Conservation (phyloP, 768 basidiomycete species). For the Dictyophora rubrovolvata region DNA sequence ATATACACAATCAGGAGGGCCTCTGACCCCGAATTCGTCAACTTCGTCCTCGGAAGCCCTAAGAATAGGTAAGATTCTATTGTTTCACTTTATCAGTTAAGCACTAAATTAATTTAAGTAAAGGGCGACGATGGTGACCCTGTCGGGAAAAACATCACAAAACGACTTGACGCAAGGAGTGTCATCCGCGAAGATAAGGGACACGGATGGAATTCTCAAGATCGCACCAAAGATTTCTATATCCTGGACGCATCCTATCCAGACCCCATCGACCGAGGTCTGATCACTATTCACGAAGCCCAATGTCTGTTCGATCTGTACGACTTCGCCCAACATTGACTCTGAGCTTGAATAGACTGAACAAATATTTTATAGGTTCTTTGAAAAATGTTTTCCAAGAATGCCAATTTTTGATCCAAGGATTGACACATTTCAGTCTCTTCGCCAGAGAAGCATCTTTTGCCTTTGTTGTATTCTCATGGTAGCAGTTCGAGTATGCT, state of each 20-base stretch:
- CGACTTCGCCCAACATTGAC: background rate
- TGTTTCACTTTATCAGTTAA: too few species aligned
- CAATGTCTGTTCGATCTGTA: background rate
- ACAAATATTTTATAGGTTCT: background rate
- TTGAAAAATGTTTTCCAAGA: background rate
- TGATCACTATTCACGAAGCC: background rate
- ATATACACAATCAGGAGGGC: background rate
- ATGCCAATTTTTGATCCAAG: conserved; percentile 7
- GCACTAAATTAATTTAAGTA: too few species aligned
- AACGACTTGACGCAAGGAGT: background rate
- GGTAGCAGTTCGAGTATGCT: background rate
- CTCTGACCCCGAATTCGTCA: background rate
- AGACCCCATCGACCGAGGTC: background rate
- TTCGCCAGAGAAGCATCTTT: background rate
- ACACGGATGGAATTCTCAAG: conserved; percentile 2
- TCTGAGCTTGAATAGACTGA: background rate
- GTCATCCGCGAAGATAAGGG: background rate
- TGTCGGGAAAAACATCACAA: background rate
- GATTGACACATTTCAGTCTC: conserved; percentile 1
- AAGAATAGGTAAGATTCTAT: too few species aligned
- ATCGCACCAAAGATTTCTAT: background rate
- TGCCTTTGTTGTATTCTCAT: conserved; percentile 4
- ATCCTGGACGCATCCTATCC: background rate
- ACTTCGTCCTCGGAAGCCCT: too few species aligned
- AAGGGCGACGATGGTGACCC: too few species aligned